phyloP scores from a whole-genome alignment of 352 stramenopile species.

The Phytophthora idaei region DNA sequence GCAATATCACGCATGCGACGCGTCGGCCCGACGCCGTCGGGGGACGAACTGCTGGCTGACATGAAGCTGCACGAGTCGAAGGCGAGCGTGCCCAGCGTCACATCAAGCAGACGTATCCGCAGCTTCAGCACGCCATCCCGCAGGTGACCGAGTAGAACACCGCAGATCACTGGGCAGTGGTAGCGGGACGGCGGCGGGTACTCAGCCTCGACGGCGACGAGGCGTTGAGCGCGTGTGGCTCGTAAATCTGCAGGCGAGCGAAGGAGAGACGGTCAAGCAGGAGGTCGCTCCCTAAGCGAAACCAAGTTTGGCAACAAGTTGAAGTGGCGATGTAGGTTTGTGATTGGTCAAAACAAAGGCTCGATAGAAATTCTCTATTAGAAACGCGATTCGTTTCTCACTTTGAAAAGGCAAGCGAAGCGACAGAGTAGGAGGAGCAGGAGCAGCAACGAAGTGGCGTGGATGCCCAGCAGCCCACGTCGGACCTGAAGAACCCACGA shows the following conservation, averaged over 20 bases:
- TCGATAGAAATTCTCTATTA: slow-evolving; percentile 1
- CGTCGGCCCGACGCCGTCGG: slow-evolving; percentile 32
- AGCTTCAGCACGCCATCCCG: slow-evolving; percentile 78
- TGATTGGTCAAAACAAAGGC: slow-evolving; percentile 21
- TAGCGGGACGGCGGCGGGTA: slow-evolving; percentile 38
- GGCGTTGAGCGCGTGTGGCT: slow-evolving; percentile 79
- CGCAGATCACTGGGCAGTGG: slow-evolving; percentile 58
- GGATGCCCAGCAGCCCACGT: slow-evolving; percentile 10
- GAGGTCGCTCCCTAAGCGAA: slow-evolving; percentile 77
- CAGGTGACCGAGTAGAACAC: slow-evolving; percentile 88
- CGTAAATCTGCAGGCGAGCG: slow-evolving; percentile 91
- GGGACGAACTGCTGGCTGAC: slow-evolving; percentile 74
- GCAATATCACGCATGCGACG: slow-evolving; percentile 87
- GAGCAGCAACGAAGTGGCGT: slow-evolving; percentile 1
- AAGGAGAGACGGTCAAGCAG: slow-evolving; percentile 91
- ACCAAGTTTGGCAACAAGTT: slow-evolving; percentile 43
- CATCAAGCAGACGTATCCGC: slow-evolving; percentile 56
- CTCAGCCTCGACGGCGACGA: slow-evolving; percentile 48
- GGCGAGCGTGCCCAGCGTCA: slow-evolving; percentile 50
- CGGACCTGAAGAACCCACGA: slow-evolving; percentile 15
- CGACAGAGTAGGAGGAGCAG: slow-evolving; percentile 1
- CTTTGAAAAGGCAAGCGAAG: slow-evolving; percentile 26
- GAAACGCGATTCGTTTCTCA: slow-evolving; percentile 21
- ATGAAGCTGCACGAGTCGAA: slow-evolving; percentile 77
- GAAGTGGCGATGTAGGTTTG: slow-evolving; percentile 37